Evolutionary conservation across 139 green algal genomes (phyloP), one percentile per base, ranked within the genome.

Genomic region (Pedinophyceae sp.): DNA sequence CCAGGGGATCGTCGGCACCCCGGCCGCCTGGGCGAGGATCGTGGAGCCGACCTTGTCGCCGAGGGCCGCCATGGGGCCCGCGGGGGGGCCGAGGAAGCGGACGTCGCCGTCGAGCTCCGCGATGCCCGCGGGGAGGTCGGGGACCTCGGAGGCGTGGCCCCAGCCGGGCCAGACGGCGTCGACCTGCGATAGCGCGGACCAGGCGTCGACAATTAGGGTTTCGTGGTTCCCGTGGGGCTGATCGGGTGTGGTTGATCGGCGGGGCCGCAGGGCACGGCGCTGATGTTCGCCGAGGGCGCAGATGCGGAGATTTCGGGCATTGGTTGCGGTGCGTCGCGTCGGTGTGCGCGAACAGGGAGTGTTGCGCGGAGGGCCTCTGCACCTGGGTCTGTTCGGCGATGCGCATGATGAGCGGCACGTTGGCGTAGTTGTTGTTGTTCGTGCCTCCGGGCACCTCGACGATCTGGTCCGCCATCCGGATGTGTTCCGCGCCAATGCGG

Each of bases 401-500:
- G 54, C 84, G 67, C 20, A 85, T 73, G 58, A 97, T 97, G 26
- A 97, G 78, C 55, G 69, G 68, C 50, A 96, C 86, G 40, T 98
- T 98, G 57, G 86, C 88, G 59, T 98, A 98, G 75, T 98, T 98
- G 78, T 98, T 97, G 70, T 85, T 85, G 76, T 96, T 98, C 55
- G 71, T 82, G 52, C 90, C 90, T 4, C 88, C 89, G 4, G 89
- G 89, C 5, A 86, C 67, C 72, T 98, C 89, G 39, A 98, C 83
- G 69, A 98, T 95, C 70, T 94, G 87, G 68, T 98, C 90, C 6
- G 90, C 86, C 76, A 95, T 73, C 27, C 77, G 75, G 52, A 98
- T 84, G 70, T 97, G 88, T 71, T 97, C 89, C 4, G 88, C 89
- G 53, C 90, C 67, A 78, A 87, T 78, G n/a, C 71, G 60, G 70